Conservation (phyloP, 345 rosid genomes). For the Citrus australasica region DNA sequence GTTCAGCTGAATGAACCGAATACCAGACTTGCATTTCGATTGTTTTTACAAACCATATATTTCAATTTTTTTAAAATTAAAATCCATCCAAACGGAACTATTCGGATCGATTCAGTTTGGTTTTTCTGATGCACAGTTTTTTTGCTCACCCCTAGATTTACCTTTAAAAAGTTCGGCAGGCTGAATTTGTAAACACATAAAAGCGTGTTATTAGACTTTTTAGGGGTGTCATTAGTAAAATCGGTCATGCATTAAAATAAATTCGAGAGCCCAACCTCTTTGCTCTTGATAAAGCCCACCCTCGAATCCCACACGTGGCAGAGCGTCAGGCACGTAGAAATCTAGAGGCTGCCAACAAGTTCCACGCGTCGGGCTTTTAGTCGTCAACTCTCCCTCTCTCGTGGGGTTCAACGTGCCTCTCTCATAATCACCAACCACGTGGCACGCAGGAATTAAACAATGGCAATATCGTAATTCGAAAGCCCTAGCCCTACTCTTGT, state of each 20-base stretch:
- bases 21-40: too few relatives aligned
- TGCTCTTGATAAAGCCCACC: too few relatives aligned
- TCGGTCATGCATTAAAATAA: too few relatives aligned
- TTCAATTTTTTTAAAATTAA: too few relatives aligned
- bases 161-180: not conserved
- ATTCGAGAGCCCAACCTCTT: too few relatives aligned
- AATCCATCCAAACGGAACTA: too few relatives aligned
- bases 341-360: too few relatives aligned
- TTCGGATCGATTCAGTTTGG: too few relatives aligned
- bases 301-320: not conserved
- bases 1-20: too few relatives aligned
- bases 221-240: not conserved
- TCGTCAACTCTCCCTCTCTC: not conserved
- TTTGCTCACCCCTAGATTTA: too few relatives aligned
- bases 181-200: not conserved
- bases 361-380: not conserved
- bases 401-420: not conserved
- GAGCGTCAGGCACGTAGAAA: not conserved
- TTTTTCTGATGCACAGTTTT: too few relatives aligned
- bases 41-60: too few relatives aligned
- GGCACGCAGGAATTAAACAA: not conserved
- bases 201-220: not conserved
- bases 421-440: not conserved
- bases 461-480: conserved; percentile 30
- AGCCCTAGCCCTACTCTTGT: not conserved